These are phyloP conservation scores for Russula earlei DNA, from an alignment of 768 basidiomycete species.

Conservation along the genomic window DNA sequence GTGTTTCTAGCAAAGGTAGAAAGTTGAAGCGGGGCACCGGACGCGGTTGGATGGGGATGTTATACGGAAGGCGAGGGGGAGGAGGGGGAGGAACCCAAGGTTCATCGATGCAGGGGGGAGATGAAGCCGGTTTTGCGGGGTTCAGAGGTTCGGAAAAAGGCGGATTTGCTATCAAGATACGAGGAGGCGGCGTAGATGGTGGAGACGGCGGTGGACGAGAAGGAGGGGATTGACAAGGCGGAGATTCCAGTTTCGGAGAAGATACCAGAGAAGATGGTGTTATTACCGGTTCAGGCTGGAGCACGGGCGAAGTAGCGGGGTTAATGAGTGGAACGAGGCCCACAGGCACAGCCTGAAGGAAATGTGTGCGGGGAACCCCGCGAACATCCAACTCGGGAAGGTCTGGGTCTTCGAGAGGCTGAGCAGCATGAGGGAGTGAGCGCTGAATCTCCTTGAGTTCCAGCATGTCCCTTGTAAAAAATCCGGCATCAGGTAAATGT, in stretches of 20 bases:
- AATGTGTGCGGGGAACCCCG: conserved; percentile 16
- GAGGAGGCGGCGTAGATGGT: conserved; percentile 13
- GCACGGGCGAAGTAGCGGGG: neutral
- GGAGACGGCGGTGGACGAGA: conserved; percentile 8
- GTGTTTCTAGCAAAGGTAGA: conserved; percentile 15
- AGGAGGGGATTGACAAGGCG: neutral
- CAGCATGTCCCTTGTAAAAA: conserved; percentile 18
- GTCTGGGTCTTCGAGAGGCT: conserved; percentile 14
- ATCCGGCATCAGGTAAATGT: conserved; percentile 1
- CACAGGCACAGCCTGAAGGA: conserved; percentile 14
- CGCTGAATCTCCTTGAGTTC: conserved; percentile 21
- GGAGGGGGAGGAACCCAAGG: conserved; percentile 14
- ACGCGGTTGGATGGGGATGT: conserved; percentile 11
- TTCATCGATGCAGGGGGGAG: neutral
- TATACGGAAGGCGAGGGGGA: conserved; percentile 14
- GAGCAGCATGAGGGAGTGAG: conserved; percentile 18
- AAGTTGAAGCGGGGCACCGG: conserved; percentile 16
- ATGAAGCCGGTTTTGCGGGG: neutral
- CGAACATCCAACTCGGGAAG: conserved; percentile 7
- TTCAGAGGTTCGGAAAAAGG: neutral
- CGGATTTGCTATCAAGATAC: neutral
- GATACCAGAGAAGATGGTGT: neutral
- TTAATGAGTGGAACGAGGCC: conserved; percentile 18
- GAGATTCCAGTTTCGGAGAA: neutral
- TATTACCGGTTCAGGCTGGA: neutral